These are phyloP conservation scores for Karstenula rhodostoma DNA, from an alignment of 2,329 filamentous ascomycete species.

Conservation along the genomic window DNA sequence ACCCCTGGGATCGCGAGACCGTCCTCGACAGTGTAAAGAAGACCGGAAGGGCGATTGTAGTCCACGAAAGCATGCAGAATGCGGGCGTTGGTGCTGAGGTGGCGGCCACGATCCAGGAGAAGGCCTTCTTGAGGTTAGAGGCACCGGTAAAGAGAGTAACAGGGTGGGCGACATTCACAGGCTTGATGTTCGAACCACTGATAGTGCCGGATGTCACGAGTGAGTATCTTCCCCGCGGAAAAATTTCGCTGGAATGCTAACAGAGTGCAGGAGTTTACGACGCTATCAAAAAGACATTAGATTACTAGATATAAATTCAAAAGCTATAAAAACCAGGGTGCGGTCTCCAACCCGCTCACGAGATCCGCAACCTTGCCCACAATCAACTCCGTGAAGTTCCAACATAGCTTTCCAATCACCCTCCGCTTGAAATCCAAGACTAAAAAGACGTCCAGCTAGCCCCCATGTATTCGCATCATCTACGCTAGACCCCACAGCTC, in stretches of 20 bases:
- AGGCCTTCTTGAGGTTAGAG: slow-evolving; percentile 83
- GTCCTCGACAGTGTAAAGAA: slow-evolving; percentile 84
- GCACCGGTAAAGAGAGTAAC: slow-evolving; percentile 85
- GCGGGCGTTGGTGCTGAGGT: slow-evolving; percentile 89
- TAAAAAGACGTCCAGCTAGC: too few species aligned
- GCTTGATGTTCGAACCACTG: slow-evolving; percentile 75
- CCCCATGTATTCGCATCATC: background rate
- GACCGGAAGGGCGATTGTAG: slow-evolving; percentile 85
- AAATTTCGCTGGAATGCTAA: slow-evolving; percentile 14
- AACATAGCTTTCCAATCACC: too few species aligned
- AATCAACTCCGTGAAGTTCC: background rate
- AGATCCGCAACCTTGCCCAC: background rate
- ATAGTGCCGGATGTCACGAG: slow-evolving; percentile 84
- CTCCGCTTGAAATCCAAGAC: too few species aligned
- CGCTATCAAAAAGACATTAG: slow-evolving; percentile 56
- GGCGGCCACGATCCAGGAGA: slow-evolving; percentile 85
- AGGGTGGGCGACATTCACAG: slow-evolving; percentile 88
- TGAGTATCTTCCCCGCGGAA: slow-evolving; percentile 60
- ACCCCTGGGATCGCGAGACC: slow-evolving; percentile 87
- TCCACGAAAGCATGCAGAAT: slow-evolving; percentile 93
- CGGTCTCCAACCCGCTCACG: background rate
- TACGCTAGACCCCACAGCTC: background rate
- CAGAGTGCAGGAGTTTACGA: slow-evolving; percentile 55
- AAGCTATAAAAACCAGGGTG: background rate
- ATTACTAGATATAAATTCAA: slow-evolving; percentile 48